Base-by-base conservation (phyloP, 305 asterid genomes). In the Fraxinus paxiana region DNA sequence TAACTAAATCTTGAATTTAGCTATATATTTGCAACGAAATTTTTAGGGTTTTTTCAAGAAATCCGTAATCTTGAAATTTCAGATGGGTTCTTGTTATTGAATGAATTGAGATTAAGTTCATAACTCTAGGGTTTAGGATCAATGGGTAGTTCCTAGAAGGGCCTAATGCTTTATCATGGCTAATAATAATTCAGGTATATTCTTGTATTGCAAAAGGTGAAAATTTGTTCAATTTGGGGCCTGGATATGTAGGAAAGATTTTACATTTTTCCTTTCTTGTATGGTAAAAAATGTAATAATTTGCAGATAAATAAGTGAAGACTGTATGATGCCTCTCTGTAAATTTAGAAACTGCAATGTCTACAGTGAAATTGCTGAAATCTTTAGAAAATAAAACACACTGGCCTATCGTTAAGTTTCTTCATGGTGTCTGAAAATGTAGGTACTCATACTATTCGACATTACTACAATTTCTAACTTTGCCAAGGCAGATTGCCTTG, bases 41-140 rank as follows among this genome's bases (percentile, higher is more conserved):
- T 34, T 79, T 77, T 31, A 9, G 73, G 74, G 13, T 79, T 51
- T 79, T 59, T 22, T 38, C 6, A 54, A 37, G 75, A 26, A 77
- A 82, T 31, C 54, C 75, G 69, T 20, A 69, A 46, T 73, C 80
- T 77, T 74, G 67, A 31, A 59, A 4, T 34, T 75, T 67, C 38
- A 61, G 38, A 20, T 73, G 73, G 80, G 81, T 17, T 73, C 81
- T 80, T 26, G 5, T 75, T 75, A 28, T 78, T 69, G 65, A 63
- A 72, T 80, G 65, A 76, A 24, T 34, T 67, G 22, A 15, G 18
- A 28, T 65, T 6, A 30, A 67, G 26, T 65, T 83, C 69, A 28
- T 20, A 6, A 6, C 63, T 80, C 34, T 61, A 28, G 70, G 75
- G 30, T 61, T 83, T 81, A 31, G 28, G 30, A 63, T 26, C 15